Evolutionary conservation across 192 early-diverging fungal genomes (phyloP).

Genomic region (Coemansia brasiliensis): DNA sequence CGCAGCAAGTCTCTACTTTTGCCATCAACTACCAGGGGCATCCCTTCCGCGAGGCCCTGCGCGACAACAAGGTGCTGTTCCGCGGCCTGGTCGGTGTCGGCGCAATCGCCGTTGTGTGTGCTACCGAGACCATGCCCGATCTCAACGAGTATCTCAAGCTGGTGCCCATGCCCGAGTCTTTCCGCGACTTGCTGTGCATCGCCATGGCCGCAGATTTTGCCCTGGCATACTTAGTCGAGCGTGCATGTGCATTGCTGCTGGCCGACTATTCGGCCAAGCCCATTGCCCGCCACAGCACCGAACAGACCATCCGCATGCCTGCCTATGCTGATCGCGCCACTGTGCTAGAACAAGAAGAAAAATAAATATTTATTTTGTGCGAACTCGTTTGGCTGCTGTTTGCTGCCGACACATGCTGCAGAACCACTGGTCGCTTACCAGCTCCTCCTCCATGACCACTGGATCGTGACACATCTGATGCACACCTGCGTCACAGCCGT

Average conservation of each 20-base stretch:
- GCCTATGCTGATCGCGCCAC: slow-evolving; percentile 27
- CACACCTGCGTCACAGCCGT: slow-evolving; percentile 46
- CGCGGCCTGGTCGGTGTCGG: slow-evolving; percentile 83
- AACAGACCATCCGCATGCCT: slow-evolving; percentile 34
- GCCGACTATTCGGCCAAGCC: slow-evolving; percentile 89
- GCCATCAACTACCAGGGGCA: slow-evolving; percentile 99
- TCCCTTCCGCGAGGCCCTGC: slow-evolving; percentile 93
- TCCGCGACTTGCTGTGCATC: slow-evolving; percentile 75
- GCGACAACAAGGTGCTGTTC: slow-evolving; percentile 90
- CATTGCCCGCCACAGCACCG: slow-evolving; percentile 52
- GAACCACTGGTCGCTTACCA: slow-evolving; percentile 47
- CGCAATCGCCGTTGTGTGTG: slow-evolving; percentile 83
- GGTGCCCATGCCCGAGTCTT: slow-evolving; percentile 84
- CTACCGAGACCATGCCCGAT: slow-evolving; percentile 83
- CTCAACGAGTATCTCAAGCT: slow-evolving; percentile 90
- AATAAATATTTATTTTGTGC: slow-evolving; percentile 12
- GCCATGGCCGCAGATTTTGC: slow-evolving; percentile 91
- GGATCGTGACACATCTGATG: slow-evolving; percentile 54
- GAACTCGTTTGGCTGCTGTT: slow-evolving; percentile 10
- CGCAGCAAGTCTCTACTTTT: slow-evolving; percentile 99
- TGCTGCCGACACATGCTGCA: slow-evolving; percentile 30
- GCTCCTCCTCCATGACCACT: slow-evolving; percentile 35
- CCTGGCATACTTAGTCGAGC: slow-evolving; percentile 78
- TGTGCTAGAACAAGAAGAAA: not conserved
- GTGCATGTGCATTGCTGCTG: slow-evolving; percentile 73